Base-by-base conservation (phyloP, 202 grass and related monocot genomes). In the Carex arenaria region DNA sequence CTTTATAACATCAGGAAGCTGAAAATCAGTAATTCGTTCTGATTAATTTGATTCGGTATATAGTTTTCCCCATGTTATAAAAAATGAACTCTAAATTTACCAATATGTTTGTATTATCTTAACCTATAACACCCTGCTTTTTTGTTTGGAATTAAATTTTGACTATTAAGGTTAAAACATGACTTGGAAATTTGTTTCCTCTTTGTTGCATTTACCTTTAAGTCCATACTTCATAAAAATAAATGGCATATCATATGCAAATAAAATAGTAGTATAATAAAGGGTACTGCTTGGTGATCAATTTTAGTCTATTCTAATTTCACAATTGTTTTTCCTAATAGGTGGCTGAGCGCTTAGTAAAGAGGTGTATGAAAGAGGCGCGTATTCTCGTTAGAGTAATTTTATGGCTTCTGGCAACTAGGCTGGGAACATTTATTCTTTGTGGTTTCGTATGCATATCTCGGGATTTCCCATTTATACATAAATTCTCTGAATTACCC, bases 401-500 rank as follows among this genome's bases (percentile, higher is more conserved):
- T 59, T 81, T 98, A 67, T 95, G 95, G 93, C 55, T 93, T 54
- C 93, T 98, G 64, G 65, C 87, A 22, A 95, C 87, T 52, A 89
- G 89, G 40, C 78, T 93, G 5, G 95, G 95, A 14, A 89, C 95
- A 72, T 86, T 98, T 22, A 70, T 80, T 62, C 88, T 98, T 1
- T 98, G 95, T 86, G 87, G 95, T 6, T 22, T 72, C 1, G 56
- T 68, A 49, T 87, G 93, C 67, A 51, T 98, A 83, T 84, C 86
- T 17, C 63, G 70, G 55, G 67, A 72, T 28, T 88, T 84, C 79
- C 93, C 93, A 3, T 98, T 93, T 86, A 74, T 93, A 67, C 76
- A 76, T 26, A 86, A 84, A 28, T 98, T 98, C 86, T 80, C 81
- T 34, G 88, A 95, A 15, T 90, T 98, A 85, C 67, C 91, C 0